These are phyloP conservation scores for Myochromella boudieri DNA, from an alignment of 768 basidiomycete species.

Conservation along the genomic window DNA sequence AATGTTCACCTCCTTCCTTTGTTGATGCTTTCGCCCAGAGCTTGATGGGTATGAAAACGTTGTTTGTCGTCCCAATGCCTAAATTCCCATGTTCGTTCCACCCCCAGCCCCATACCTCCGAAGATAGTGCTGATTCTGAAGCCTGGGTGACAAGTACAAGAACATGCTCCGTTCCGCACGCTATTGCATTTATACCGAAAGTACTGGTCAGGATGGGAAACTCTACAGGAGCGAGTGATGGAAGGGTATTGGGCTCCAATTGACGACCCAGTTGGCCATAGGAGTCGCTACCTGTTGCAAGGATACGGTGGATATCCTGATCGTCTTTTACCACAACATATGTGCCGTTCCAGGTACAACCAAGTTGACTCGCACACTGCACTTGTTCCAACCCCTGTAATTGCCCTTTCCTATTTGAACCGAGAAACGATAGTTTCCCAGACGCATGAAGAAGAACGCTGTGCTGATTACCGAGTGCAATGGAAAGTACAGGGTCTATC, in stretches of 20 bases:
- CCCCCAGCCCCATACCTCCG: slow-evolving; percentile 83
- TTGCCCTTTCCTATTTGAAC: slow-evolving; percentile 74
- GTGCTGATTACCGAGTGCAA: slow-evolving; percentile 43
- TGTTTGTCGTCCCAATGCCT: slow-evolving; percentile 60
- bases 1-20: background rate
- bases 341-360: slow-evolving; percentile 83
- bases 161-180: slow-evolving; percentile 87
- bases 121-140: background rate
- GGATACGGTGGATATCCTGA: slow-evolving; percentile 20
- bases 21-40: slow-evolving; percentile 45
- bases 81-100: slow-evolving; percentile 99
- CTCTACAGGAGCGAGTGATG: slow-evolving; percentile 24
- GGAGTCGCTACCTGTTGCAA: slow-evolving; percentile 55
- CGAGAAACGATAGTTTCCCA: slow-evolving; percentile 51
- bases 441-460: slow-evolving; percentile 57
- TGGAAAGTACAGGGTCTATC: slow-evolving; percentile 30
- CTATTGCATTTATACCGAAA: slow-evolving; percentile 32
- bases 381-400: slow-evolving; percentile 36
- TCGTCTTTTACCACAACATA: slow-evolving; percentile 39
- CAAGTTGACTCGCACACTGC: slow-evolving; percentile 28
- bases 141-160: slow-evolving; percentile 36
- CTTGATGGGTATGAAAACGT: slow-evolving; percentile 47
- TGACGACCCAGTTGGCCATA: slow-evolving; percentile 65
- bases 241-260: slow-evolving; percentile 9
- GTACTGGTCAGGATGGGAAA: slow-evolving; percentile 25